Conservation (phyloP, 2,329 filamentous ascomycete genomes). For the Didymella keratinophila region DNA sequence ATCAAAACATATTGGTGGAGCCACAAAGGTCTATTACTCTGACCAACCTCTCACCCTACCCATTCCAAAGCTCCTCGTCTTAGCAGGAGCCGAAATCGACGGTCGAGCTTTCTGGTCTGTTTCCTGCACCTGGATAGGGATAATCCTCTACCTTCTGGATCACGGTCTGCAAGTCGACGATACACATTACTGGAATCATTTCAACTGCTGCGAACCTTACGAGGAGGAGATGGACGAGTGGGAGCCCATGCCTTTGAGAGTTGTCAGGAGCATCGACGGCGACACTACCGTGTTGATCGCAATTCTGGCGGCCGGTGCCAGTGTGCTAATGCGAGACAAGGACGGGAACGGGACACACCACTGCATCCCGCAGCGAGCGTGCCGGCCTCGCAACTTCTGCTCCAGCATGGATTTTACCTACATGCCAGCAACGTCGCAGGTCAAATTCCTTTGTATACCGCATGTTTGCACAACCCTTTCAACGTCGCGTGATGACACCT, state of each 20-base stretch:
- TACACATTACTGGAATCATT: background rate
- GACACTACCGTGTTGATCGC: background rate
- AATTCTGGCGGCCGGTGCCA: conserved; percentile 2
- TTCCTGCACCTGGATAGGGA: background rate
- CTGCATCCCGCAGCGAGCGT: background rate
- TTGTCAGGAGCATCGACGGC: background rate
- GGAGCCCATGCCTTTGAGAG: background rate
- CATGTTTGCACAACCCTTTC: background rate
- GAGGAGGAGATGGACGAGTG: background rate
- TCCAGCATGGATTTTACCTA: background rate
- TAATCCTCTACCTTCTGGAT: background rate
- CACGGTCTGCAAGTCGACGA: conserved; percentile 1
- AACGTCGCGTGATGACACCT: background rate
- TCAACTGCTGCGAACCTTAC: background rate
- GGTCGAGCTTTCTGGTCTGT: conserved; percentile 2
- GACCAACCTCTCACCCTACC: background rate
- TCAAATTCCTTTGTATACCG: background rate
- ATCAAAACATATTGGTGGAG: background rate
- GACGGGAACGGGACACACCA: background rate
- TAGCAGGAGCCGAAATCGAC: background rate
- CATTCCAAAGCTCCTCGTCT: background rate
- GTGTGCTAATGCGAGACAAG: background rate
- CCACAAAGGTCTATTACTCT: background rate
- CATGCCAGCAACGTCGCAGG: background rate
- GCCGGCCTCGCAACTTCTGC: background rate